A percentile compares a stretch with the other conserved stretches of the same genome.
These are phyloP conservation scores for Solanum hybrid DNA, from an alignment of 305 asterid genomes.

Conservation along the genomic window DNA sequence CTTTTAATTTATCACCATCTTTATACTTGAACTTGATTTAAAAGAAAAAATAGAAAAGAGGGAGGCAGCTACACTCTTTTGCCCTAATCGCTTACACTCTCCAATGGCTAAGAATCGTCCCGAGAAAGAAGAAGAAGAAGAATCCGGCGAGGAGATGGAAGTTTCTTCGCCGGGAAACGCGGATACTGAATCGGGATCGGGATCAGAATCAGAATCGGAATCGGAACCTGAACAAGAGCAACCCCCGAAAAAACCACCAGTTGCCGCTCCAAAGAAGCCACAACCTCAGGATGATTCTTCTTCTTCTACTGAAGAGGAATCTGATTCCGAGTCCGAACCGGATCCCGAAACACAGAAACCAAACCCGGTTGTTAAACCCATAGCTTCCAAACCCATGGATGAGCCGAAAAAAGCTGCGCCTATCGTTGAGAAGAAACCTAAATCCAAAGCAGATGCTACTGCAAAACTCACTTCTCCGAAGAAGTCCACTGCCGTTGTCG, in stretches of 20 bases:
- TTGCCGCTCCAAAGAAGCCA: neutral
- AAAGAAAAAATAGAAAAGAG: neutral
- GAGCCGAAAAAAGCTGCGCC: neutral
- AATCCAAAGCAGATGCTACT: slow-evolving; percentile 20
- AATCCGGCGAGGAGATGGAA: neutral
- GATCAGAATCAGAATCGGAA: neutral
- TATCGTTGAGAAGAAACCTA: slow-evolving; percentile 9
- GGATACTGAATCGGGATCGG: neutral
- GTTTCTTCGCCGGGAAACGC: neutral
- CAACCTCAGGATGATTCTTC: neutral
- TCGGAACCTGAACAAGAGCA: neutral
- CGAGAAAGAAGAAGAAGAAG: neutral
- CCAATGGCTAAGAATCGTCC: neutral
- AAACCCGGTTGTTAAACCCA: slow-evolving; percentile 8
- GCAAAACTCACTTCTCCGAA: slow-evolving; percentile 26
- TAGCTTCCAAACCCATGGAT: slow-evolving; percentile 4
- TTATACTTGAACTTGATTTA: neutral
- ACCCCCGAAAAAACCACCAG: neutral
- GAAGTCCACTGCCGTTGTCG: slow-evolving; percentile 12
- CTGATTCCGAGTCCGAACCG: slow-evolving; percentile 20
- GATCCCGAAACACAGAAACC: slow-evolving; percentile 11
- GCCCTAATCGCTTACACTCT: neutral
- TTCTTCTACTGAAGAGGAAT: slow-evolving; percentile 13
- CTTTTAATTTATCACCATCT: neutral
- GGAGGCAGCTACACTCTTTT: neutral